phyloP scores from a whole-genome alignment of 2,329 filamentous ascomycete genomes.

The Fusarium oligoseptatum region DNA sequence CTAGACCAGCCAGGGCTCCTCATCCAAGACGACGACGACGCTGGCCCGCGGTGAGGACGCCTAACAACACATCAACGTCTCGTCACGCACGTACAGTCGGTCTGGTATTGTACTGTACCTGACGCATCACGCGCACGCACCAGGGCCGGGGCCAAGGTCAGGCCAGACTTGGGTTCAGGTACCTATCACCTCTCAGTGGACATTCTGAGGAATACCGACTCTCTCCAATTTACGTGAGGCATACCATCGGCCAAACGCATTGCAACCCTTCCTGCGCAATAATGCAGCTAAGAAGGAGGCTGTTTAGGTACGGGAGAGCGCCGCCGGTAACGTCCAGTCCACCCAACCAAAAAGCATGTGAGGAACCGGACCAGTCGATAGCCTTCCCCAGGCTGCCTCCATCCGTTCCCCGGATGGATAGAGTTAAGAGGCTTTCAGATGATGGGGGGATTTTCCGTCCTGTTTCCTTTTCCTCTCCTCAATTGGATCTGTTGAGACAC shows the following conservation, averaged over 20 bases:
- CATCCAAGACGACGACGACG: background rate
- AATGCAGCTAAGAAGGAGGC: constrained; percentile 14
- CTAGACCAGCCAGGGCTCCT: constrained; percentile 1
- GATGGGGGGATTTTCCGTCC: constrained; percentile 6
- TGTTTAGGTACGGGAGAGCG: constrained; percentile 20
- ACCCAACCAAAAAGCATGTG: constrained; percentile 31
- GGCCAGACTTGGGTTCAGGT: constrained; percentile 12
- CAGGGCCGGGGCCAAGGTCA: constrained; percentile 4
- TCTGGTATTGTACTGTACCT: background rate
- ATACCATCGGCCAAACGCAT: constrained; percentile 24
- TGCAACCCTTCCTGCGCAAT: constrained; percentile 30
- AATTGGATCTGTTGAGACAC: constrained; percentile 11
- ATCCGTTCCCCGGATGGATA: constrained; percentile 1
- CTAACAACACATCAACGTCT: constrained; percentile 17
- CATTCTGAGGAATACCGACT: background rate
- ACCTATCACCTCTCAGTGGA: constrained; percentile 7
- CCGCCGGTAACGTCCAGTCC: background rate
- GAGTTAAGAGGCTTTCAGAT: constrained; percentile 15
- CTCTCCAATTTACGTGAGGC: constrained; percentile 18
- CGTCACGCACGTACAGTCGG: constrained; percentile 8
- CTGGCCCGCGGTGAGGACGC: background rate
- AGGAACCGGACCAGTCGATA: constrained; percentile 13
- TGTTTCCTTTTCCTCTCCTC: constrained; percentile 5
- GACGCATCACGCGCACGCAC: constrained; percentile 5
- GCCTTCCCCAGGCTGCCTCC: constrained; percentile 6